Base-by-base conservation (phyloP, 208 protist species). In the Wallacemonas sp. region DNA sequence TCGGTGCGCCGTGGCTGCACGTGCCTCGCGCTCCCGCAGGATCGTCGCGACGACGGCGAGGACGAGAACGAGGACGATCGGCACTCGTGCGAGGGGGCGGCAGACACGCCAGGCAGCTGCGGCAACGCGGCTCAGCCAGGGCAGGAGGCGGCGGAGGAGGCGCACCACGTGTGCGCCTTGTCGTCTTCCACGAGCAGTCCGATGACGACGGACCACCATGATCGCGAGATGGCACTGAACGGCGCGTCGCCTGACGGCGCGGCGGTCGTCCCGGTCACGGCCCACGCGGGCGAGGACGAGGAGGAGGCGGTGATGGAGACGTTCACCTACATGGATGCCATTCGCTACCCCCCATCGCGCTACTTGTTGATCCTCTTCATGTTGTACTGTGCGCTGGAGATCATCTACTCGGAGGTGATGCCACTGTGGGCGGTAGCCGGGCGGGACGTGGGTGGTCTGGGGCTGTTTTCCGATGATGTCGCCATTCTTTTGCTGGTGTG, bases 391-490 rank as follows among this genome's bases (percentile, higher is more conserved):
- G 73, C 63, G 25, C 38, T 65, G 3, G 80, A 86, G 57, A 75
- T 82, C 45, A 70, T 64, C 11, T 79, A 74, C 57, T 46, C 23
- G 16, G 72, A 82, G 39, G 57, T 76, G 31, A 76, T 86, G 36
- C 76, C 80, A 3, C 63, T 86, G 16, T 86, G 80, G 80, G 72
- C 72, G 7, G 75, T 82, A 23, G 72, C 80, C 0, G 46, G 33
- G 4, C 32, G 26, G 8, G 41, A 38, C 10, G 66, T 65, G 18
- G 76, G 76, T 18, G 80, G 80, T 22, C 63, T 86, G 11, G 76
- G 69, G 18, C 65, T 77, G 20, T 41, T 55, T 11, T 70, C 75
- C 14, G 63, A 70, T 48, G 14, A 45, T 2, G 44, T 82, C 25
- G 76, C 70, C 0, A 26, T 75, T 10, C 57, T 82, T 14, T 49